A percentile compares a stretch with the other conserved stretches of the same genome.
phyloP scores from a whole-genome alignment of 345 rosid species.

The Schrenkiella parvula region DNA sequence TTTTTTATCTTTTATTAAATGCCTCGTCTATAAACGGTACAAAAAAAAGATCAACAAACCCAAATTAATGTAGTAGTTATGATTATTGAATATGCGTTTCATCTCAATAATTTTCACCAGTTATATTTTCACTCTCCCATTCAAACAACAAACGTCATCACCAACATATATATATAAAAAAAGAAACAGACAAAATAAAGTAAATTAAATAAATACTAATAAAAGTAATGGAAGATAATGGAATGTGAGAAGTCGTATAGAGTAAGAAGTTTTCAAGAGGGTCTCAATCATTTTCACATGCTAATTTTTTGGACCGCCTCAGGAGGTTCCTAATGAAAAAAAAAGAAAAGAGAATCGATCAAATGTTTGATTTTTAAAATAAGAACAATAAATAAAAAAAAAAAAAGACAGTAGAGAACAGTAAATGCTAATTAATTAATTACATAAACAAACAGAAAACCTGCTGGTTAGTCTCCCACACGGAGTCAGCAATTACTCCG shows the following conservation, averaged over 20 bases:
- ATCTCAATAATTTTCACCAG: conserved; percentile 7
- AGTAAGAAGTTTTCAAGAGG: conserved; percentile 25
- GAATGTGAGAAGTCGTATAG: conserved; percentile 18
- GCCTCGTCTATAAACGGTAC: conserved; percentile 7
- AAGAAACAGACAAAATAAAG: background rate
- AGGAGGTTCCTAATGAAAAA: background rate
- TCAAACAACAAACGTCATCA: background rate
- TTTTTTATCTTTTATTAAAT: conserved; percentile 6
- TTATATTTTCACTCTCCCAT: background rate
- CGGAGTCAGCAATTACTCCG: conserved; percentile 14
- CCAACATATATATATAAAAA: background rate
- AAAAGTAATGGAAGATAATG: background rate
- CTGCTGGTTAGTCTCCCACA: conserved; percentile 74
- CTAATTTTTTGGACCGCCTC: conserved; percentile 61
- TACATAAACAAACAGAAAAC: conserved; percentile 27
- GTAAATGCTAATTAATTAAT: conserved; percentile 1
- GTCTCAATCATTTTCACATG: conserved; percentile 62
- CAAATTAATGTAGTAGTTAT: conserved; percentile 13
- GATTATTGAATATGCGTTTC: conserved; percentile 12
- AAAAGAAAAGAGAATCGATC: background rate
- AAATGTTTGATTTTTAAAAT: background rate
- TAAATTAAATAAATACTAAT: background rate
- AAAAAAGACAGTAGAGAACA: background rate
- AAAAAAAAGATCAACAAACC: conserved; percentile 6
- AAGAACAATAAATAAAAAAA: background rate